These are phyloP conservation scores for Halteria grandinella DNA, from an alignment of 73 alveolate genomes.

Conservation along the genomic window DNA sequence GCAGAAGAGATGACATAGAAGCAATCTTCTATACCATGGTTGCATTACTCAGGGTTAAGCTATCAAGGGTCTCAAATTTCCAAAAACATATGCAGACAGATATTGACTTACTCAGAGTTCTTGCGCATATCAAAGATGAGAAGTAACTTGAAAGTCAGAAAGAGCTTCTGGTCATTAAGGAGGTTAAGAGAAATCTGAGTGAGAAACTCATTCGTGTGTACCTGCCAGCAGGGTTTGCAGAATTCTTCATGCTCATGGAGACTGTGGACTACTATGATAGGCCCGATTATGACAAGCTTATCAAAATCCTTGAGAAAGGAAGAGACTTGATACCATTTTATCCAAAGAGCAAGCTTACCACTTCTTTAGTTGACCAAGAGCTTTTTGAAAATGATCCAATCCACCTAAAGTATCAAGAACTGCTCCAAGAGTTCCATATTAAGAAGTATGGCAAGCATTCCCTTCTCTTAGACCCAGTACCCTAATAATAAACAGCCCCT, in stretches of 20 bases:
- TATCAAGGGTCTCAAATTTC: conserved; percentile 16
- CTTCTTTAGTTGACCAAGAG: no score
- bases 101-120: not conserved
- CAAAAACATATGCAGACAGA: not conserved
- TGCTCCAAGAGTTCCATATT: no score
- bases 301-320: conserved; percentile 2
- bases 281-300: conserved; percentile 13
- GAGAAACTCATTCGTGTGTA: not conserved
- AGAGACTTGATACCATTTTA: no score
- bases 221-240: conserved; percentile 19
- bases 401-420: no score
- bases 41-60: conserved; percentile 14
- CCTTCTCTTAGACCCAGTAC: no score
- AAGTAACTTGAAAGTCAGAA: conserved; percentile 28
- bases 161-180: conserved; percentile 25
- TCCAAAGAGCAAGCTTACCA: no score
- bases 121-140: conserved; percentile 16
- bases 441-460: no score
- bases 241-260: conserved; percentile 3
- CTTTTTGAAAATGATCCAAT: no score
- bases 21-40: conserved; percentile 44
- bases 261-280: not conserved
- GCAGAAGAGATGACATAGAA: conserved; percentile 50
- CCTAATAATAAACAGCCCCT: no score
- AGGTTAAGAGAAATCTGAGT: not conserved